Evolutionary conservation across 2,329 filamentous ascomycete species (phyloP).

Genomic region (Penicillium sp.): DNA sequence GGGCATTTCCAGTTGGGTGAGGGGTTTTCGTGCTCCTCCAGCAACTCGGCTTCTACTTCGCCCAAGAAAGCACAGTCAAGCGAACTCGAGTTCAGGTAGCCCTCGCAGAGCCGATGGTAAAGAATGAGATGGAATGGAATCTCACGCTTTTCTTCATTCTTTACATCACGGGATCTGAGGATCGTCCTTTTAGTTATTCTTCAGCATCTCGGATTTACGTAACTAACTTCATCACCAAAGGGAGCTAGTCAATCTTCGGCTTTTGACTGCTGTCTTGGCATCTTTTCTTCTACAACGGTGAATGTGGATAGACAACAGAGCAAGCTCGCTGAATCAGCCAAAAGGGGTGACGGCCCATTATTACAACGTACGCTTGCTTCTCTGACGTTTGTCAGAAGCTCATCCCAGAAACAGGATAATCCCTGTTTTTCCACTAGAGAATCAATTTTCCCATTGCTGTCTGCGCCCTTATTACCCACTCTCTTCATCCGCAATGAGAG

Average conservation of each 20-base stretch:
- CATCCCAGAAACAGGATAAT: constrained; percentile 14
- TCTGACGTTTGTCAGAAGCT: constrained; percentile 9
- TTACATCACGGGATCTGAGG: background rate
- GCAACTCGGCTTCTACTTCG: background rate
- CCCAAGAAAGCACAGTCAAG: background rate
- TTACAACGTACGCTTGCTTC: constrained; percentile 1
- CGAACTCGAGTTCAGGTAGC: background rate
- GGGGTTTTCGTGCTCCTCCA: constrained; percentile 14
- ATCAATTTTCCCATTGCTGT: constrained; percentile 4
- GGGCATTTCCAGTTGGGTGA: constrained; percentile 20
- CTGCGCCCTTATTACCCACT: constrained; percentile 2
- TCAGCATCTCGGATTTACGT: constrained; percentile 7
- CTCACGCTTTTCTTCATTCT: constrained; percentile 6
- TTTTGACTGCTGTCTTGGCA: constrained; percentile 14
- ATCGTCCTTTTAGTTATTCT: background rate
- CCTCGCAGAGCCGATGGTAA: background rate
- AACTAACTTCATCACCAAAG: constrained; percentile 14
- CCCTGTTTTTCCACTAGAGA: constrained; percentile 10
- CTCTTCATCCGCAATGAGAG: background rate
- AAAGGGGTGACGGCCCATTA: constrained; percentile 2
- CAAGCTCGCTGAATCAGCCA: background rate
- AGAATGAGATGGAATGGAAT: background rate
- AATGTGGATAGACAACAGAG: background rate
- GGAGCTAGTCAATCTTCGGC: constrained; percentile 1
- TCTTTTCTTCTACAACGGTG: background rate